Evolutionary conservation across 805 yeast genomes (phyloP).

Genomic region (Saccharomycopsis amapae): DNA sequence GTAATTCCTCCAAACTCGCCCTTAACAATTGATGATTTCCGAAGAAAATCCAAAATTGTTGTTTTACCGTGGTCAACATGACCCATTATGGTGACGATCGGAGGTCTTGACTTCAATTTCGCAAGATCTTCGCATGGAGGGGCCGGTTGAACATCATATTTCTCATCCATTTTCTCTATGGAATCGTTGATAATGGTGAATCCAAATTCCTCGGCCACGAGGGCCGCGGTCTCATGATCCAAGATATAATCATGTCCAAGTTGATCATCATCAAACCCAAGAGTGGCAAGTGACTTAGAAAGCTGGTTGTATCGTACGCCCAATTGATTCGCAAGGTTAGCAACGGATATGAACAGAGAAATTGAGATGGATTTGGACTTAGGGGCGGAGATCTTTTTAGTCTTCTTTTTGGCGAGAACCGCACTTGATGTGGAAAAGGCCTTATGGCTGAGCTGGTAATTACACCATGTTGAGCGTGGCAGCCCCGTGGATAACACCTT

Average conservation of each 20-base stretch:
- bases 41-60: slow-evolving; percentile 77
- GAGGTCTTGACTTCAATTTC: slow-evolving; percentile 66
- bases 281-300: slow-evolving; percentile 45
- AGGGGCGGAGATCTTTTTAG: background rate
- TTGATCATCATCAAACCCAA: slow-evolving; percentile 69
- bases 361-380: slow-evolving; percentile 30
- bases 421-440: too few relatives aligned
- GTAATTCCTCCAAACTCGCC: slow-evolving; percentile 95
- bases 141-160: slow-evolving; percentile 34
- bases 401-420: too few relatives aligned
- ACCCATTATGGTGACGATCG: slow-evolving; percentile 96
- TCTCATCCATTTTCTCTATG: slow-evolving; percentile 47
- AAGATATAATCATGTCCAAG: slow-evolving; percentile 64
- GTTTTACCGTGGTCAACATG: slow-evolving; percentile 99
- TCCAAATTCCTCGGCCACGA: slow-evolving; percentile 86
- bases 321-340: slow-evolving; percentile 69
- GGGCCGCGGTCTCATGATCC: slow-evolving; percentile 76
- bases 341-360: slow-evolving; percentile 73
- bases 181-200: slow-evolving; percentile 45
- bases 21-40: slow-evolving; percentile 77
- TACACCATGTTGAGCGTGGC: too few relatives aligned
- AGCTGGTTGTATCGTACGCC: slow-evolving; percentile 57
- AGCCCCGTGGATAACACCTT: too few relatives aligned
- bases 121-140: slow-evolving; percentile 46
- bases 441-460: too few relatives aligned